Base-by-base conservation (phyloP, 192 early-diverging fungal species). In the Backusella tarrabulga region DNA sequence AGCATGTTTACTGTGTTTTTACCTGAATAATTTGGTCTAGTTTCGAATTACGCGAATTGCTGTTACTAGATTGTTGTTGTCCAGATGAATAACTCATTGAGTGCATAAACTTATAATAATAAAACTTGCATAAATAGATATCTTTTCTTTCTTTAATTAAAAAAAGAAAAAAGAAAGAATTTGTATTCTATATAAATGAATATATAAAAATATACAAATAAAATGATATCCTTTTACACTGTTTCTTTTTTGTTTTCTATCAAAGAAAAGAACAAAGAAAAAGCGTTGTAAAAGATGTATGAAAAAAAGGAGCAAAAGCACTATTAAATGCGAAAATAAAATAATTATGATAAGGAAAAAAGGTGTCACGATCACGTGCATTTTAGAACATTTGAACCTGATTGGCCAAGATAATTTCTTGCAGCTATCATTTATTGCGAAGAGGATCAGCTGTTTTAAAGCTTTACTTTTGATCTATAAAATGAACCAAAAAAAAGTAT, bases 1-100 rank as follows among this genome's bases (percentile, higher is more conserved):
- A n/a, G 11, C 26, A 67, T 42, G 6, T n/a, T 8, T 21, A 1
- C n/a, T 38, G 5, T 34, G 0, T n/a, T 23, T 60, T 67, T 71
- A 87, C 88, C 81, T 89, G 88, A 60, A 89, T 84, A 74, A 89
- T 87, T 54, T 89, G 88, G 75, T 89, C 88, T 60, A 86, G 54
- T 69, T 86, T 89, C 44, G 85, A 79, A 70, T 84, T 88, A 41
- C 84, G 81, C 74, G 82, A 56, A 77, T 80, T 23, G 21, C 56
- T 63, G 21, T 9, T 26, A 63, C 56, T 63, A 29, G 56, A 29
- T 63, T 63, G 56, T 63, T 63, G 56, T 63, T 63, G 56, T 63
- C 56, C 56, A 63, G 56, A 63, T 63, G 56, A 63, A 63, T 63
- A 63, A 29, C 56, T 63, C 54, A 56, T 56, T 56, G 54, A 56